Evolutionary conservation across 441 rosid species (phyloP).

Genomic region (Eugenia klotzschiana): DNA sequence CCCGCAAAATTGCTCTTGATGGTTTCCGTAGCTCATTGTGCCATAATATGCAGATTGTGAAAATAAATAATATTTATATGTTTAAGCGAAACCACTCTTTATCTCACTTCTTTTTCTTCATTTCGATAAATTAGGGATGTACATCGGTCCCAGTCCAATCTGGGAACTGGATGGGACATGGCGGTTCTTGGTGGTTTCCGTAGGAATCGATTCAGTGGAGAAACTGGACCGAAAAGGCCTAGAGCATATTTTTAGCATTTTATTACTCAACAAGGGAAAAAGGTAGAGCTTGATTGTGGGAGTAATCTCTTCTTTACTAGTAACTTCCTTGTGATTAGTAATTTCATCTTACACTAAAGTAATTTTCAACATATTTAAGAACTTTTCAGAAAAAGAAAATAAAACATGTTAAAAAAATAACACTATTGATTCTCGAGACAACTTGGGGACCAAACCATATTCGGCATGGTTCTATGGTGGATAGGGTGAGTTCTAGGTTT

Average conservation of each 20-base stretch:
- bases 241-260: background rate
- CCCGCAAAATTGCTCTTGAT: too few species aligned
- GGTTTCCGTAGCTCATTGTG: background rate
- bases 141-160: rapidly evolving
- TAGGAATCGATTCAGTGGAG: rapidly evolving
- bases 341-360: background rate
- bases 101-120: background rate
- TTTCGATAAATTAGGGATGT: background rate
- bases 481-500: background rate
- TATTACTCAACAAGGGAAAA: background rate
- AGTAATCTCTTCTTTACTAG: background rate
- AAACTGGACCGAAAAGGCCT: background rate
- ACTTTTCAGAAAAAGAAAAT: background rate
- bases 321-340: background rate
- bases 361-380: background rate
- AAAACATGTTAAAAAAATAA: background rate
- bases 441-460: rapidly evolving
- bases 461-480: rapidly evolving
- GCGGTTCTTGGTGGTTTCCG: background rate
- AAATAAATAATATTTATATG: background rate
- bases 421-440: too few species aligned
- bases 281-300: background rate
- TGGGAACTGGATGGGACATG: rapidly evolving
- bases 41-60: background rate
- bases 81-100: background rate